Conservation (phyloP, 2,329 filamentous ascomycete genomes). For the Simplicillium sp. region DNA sequence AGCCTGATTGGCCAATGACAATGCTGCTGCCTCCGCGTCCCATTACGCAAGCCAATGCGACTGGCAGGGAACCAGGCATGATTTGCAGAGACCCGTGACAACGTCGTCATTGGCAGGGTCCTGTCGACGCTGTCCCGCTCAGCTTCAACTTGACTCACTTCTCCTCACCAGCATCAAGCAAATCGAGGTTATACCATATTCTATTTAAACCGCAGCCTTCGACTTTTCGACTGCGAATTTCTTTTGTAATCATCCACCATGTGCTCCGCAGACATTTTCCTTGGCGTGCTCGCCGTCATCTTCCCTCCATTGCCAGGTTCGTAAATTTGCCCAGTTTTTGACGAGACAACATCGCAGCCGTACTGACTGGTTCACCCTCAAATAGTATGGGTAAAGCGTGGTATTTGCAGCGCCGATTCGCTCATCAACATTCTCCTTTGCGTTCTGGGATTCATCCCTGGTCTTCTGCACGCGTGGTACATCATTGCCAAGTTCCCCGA, state of each 20-base stretch:
- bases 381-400: slow-evolving; percentile 90
- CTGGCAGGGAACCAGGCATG: neutral
- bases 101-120: neutral
- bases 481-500: slow-evolving; percentile 91
- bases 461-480: slow-evolving; percentile 94
- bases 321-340: slow-evolving; percentile 10
- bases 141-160: neutral
- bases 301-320: slow-evolving; percentile 58
- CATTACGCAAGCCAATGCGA: slow-evolving; percentile 1
- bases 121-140: neutral
- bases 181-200: neutral
- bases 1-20: neutral
- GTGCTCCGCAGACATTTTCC: slow-evolving; percentile 53
- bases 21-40: neutral
- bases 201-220: neutral
- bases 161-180: neutral
- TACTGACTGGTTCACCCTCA: slow-evolving; percentile 3
- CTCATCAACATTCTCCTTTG: slow-evolving; percentile 93
- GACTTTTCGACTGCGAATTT: neutral
- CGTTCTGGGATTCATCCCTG: slow-evolving; percentile 68
- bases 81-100: neutral
- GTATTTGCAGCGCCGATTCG: slow-evolving; percentile 85
- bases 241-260: slow-evolving; percentile 24
- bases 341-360: slow-evolving; percentile 12
- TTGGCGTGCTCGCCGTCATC: slow-evolving; percentile 53